Percentiles rank a stretch among this genome's conserved stretches.
phyloP scores from a whole-genome alignment of 2,329 filamentous ascomycete genomes.

The Mollisia scopiformis region DNA sequence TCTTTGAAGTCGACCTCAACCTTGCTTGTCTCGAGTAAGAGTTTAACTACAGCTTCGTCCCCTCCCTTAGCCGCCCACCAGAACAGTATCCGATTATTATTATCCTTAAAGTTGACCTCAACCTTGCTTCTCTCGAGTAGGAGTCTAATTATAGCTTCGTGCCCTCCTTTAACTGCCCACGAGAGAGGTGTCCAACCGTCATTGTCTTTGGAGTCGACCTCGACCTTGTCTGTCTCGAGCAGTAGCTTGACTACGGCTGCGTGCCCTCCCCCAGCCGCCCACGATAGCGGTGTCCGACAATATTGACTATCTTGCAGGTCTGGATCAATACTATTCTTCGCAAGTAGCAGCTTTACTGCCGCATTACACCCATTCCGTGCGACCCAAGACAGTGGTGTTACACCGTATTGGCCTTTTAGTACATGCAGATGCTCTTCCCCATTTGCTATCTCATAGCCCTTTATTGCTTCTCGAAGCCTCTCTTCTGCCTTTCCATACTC shows the following conservation, averaged over 20 bases:
- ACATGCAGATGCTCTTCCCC: background rate
- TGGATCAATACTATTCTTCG: background rate
- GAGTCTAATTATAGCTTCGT: too few relatives aligned
- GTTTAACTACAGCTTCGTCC: background rate
- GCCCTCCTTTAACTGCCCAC: background rate
- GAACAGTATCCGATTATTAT: background rate
- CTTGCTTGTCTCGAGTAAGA: conserved; percentile 21
- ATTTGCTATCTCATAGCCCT: background rate
- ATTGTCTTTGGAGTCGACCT: background rate
- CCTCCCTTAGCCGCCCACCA: background rate
- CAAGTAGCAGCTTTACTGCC: conserved; percentile 4
- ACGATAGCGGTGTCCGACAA: background rate
- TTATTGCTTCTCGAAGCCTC: background rate
- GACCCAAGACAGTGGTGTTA: background rate
- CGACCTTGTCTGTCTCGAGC: background rate
- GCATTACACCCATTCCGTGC: background rate
- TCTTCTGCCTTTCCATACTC: conserved; percentile 1
- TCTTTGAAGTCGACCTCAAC: background rate
- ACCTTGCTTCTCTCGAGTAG: background rate
- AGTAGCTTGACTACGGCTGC: conserved; percentile 5
- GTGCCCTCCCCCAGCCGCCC: background rate
- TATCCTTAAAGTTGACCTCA: background rate
- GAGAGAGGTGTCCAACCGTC: background rate
- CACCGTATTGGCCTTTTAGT: background rate
- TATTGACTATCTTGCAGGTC: background rate